These are phyloP conservation scores for Mimosa pudica DNA, from an alignment of 306 rosid species.

Conservation along the genomic window DNA sequence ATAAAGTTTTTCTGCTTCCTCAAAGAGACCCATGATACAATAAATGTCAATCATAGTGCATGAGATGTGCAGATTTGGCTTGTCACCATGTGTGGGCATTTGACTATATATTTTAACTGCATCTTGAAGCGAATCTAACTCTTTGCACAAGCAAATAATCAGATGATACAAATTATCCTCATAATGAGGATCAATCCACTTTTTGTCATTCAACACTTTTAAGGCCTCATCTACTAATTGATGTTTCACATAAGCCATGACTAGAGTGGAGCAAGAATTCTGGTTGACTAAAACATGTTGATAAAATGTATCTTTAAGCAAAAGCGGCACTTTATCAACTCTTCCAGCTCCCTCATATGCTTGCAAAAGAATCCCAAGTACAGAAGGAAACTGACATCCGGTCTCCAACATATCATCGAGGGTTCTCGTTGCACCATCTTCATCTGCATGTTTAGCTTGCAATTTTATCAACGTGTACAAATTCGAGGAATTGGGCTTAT, in stretches of 20 bases:
- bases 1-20: constrained; percentile 70
- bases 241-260: constrained; percentile 83
- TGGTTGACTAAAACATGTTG: constrained; percentile 67
- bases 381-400: constrained; percentile 73
- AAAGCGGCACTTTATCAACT: constrained; percentile 60
- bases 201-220: constrained; percentile 60
- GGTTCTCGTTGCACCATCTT: constrained; percentile 59
- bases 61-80: constrained; percentile 72
- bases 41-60: constrained; percentile 91
- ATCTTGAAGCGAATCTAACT: constrained; percentile 63
- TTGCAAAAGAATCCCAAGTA: constrained; percentile 64
- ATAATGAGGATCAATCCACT: constrained; percentile 68
- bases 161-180: constrained; percentile 87
- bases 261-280: constrained; percentile 80
- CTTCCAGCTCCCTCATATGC: constrained; percentile 76
- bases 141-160: constrained; percentile 87
- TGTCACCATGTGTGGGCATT: constrained; percentile 47
- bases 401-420: constrained; percentile 71
- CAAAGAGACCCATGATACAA: constrained; percentile 57
- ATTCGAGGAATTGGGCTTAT: constrained; percentile 74
- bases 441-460: constrained; percentile 72
- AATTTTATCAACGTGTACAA: constrained; percentile 72
- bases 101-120: constrained; percentile 65
- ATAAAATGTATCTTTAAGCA: constrained; percentile 65
- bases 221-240: constrained; percentile 69